Conservation (phyloP, 768 basidiomycete species). For the Collybia nuda region DNA sequence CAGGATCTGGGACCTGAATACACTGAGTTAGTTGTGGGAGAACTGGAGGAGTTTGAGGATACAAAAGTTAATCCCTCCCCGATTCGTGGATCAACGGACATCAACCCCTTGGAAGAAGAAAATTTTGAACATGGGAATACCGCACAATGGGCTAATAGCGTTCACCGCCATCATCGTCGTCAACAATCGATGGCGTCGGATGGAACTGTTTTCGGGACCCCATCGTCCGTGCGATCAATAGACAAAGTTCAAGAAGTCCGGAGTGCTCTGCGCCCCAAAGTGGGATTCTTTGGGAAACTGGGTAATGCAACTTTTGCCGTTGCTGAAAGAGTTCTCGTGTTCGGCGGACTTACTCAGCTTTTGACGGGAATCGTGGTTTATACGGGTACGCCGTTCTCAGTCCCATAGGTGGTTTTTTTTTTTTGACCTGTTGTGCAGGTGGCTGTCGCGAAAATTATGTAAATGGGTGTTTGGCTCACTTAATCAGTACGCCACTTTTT, state of each 20-base stretch:
- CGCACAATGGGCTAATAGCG: conserved; percentile 54
- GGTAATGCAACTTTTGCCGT: conserved; percentile 49
- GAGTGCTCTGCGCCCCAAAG: conserved; percentile 11
- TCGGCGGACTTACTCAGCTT: conserved; percentile 67
- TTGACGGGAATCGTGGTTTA: conserved; percentile 78
- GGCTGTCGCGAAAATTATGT: conserved; percentile 77
- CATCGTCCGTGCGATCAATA: conserved; percentile 52
- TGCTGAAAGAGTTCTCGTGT: conserved; percentile 62
- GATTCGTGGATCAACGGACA: conserved; percentile 26
- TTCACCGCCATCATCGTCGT: conserved; percentile 37
- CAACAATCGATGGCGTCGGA: conserved; percentile 49
- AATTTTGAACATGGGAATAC: conserved; percentile 31
- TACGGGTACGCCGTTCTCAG: conserved; percentile 45
- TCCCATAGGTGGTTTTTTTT: not conserved
- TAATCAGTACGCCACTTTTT: conserved; percentile 67
- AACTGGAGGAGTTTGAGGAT: conserved; percentile 54
- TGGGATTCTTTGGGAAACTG: conserved; percentile 36
- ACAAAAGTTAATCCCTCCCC: conserved; percentile 32
- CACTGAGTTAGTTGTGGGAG: conserved; percentile 52
- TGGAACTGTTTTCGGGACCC: conserved; percentile 48
- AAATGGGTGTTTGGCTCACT: conserved; percentile 86
- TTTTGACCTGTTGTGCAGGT: conserved; percentile 33
- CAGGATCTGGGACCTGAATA: conserved; percentile 47
- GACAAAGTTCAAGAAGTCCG: conserved; percentile 53
- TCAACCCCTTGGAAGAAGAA: conserved; percentile 25